phyloP scores from a whole-genome alignment of 2,329 filamentous ascomycete species.

The Sclerotinia spermophila region DNA sequence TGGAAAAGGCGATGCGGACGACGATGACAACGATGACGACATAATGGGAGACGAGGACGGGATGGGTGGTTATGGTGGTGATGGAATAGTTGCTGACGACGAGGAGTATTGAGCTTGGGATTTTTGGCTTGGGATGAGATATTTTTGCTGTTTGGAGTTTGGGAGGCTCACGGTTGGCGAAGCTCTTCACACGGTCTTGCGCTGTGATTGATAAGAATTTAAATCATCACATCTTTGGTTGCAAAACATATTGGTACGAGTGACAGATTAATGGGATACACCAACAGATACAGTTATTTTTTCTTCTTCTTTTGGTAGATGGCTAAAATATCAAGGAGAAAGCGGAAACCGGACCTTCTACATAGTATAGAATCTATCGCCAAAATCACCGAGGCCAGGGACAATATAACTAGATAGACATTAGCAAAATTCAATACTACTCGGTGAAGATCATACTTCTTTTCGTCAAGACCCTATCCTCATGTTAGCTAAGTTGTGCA shows the following conservation, averaged over 20 bases:
- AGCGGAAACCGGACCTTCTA: constrained; percentile 41
- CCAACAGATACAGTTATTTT: background rate
- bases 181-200: background rate
- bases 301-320: background rate
- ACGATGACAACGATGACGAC: constrained; percentile 39
- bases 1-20: constrained; percentile 34
- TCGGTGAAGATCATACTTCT: constrained; percentile 66
- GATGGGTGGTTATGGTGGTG: constrained; percentile 50
- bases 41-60: constrained; percentile 44
- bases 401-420: constrained; percentile 73
- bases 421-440: constrained; percentile 16
- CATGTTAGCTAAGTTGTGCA: constrained; percentile 21
- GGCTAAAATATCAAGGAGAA: background rate
- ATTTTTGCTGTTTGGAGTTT: constrained; percentile 6
- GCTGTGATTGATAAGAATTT: background rate
- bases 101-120: constrained; percentile 48
- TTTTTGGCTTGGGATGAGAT: constrained; percentile 1
- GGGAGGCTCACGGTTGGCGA: constrained; percentile 9
- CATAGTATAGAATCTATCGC: constrained; percentile 92
- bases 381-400: constrained; percentile 90
- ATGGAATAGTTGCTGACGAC: constrained; percentile 52
- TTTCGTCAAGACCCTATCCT: constrained; percentile 80
- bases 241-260: constrained; percentile 5
- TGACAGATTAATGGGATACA: background rate
- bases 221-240: background rate